Conservation (phyloP, 2,329 filamentous ascomycete species). For the Amphichorda felina region DNA sequence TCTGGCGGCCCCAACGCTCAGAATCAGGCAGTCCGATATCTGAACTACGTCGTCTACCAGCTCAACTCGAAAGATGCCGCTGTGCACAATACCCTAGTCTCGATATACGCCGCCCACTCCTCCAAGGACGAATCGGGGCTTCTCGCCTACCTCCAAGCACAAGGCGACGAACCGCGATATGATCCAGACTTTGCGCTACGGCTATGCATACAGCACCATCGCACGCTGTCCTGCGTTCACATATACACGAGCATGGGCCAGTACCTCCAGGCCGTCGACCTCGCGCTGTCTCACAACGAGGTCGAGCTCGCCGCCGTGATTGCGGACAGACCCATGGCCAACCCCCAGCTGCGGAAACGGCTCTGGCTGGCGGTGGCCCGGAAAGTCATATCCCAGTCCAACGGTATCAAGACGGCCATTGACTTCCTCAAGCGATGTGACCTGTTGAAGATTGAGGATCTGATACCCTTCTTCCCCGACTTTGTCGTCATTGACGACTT, state of each 20-base stretch:
- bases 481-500: constrained; percentile 99
- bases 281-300: constrained; percentile 81
- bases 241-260: constrained; percentile 97
- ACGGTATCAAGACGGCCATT: constrained; percentile 85
- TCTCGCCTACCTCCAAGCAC: constrained; percentile 79
- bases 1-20: constrained; percentile 50
- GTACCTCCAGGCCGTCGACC: constrained; percentile 83
- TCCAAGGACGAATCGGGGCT: constrained; percentile 77
- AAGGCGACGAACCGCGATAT: constrained; percentile 77
- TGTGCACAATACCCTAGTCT: constrained; percentile 93
- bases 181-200: constrained; percentile 94
- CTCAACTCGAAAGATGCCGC: constrained; percentile 70
- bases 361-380: constrained; percentile 92
- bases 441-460: constrained; percentile 83
- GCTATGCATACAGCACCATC: constrained; percentile 86
- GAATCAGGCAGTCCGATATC: constrained; percentile 89
- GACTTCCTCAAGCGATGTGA: constrained; percentile 89
- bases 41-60: constrained; percentile 87
- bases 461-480: constrained; percentile 97
- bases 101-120: constrained; percentile 81
- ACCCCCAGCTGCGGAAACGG: constrained; percentile 74
- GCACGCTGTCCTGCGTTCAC: constrained; percentile 88
- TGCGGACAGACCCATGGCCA: constrained; percentile 72
- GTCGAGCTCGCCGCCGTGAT: constrained; percentile 83
- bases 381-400: constrained; percentile 78